A percentile compares a stretch with the other conserved stretches of the same genome.
These are phyloP conservation scores for Truncatella angustata DNA, from an alignment of 2,329 filamentous ascomycete genomes.

Conservation along the genomic window DNA sequence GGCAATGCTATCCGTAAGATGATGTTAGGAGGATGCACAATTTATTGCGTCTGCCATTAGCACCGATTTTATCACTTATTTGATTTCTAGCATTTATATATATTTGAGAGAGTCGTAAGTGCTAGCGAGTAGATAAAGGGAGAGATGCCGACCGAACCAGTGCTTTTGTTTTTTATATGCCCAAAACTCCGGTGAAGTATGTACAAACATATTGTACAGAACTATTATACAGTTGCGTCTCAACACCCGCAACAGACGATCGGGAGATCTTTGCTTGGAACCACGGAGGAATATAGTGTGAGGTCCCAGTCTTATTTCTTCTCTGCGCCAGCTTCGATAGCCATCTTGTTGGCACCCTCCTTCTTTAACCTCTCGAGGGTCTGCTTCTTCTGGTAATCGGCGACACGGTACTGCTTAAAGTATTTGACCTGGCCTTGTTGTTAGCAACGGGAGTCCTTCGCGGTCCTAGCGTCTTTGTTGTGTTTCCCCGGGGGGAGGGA, in stretches of 20 bases:
- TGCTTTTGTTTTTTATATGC: neutral
- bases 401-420: conserved; percentile 94
- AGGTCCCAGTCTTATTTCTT: neutral
- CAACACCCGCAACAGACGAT: too few relatives aligned
- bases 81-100: too few relatives aligned
- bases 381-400: conserved; percentile 82
- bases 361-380: conserved; percentile 72
- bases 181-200: neutral
- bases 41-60: too few relatives aligned
- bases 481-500: neutral
- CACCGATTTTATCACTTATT: too few relatives aligned
- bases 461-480: neutral
- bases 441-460: neutral
- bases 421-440: conserved; percentile 71
- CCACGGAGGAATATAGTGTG: neutral
- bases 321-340: conserved; percentile 10
- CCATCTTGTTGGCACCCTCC: conserved; percentile 67
- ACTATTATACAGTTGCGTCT: too few relatives aligned
- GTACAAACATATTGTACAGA: neutral
- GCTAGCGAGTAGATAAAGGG: neutral
- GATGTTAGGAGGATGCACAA: too few relatives aligned
- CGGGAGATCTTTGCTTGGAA: too few relatives aligned
- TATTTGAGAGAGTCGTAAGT: too few relatives aligned
- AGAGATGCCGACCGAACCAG: neutral
- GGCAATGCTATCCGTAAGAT: too few relatives aligned